Base-by-base conservation (phyloP, 2,329 filamentous ascomycete species). In the Corynespora cassiicola region DNA sequence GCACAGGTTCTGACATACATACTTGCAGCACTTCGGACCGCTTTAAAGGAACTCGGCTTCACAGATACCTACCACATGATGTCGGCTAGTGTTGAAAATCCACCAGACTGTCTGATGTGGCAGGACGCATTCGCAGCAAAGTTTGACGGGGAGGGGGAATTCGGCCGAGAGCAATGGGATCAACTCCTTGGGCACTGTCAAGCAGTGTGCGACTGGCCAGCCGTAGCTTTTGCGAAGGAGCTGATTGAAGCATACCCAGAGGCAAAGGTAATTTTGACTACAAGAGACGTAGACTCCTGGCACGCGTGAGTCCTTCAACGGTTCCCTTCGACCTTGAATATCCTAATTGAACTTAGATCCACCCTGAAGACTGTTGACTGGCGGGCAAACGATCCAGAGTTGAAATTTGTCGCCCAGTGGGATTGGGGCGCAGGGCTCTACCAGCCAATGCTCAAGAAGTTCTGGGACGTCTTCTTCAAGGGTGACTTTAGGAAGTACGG, bases 11-110 rank as follows among this genome's bases (percentile, higher is more conserved):
- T n/a, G n/a, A n/a, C n/a, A n/a, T n/a, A n/a, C n/a, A n/a, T 10
- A 11, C 4, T 21, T 15, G 14, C n/a, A 83, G 80, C 84, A 27
- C 79, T 87, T 58, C 77, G 83, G 45, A 79, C 77, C 27, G 85
- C 85, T 14, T 77, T 88, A 62, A 78, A 83, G 58, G 74, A 81
- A 53, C 75, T 88, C 25, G 85, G 85, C 46, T 87, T 84, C 63
- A 72, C 79, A 54, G 81, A 86, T 65, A 84, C 80, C 44, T 87
- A 88, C 75, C 85, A 88, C 73, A 86, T 86, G 83, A 84, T 86
- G 80, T 84, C 78, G 55, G 81, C 79, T 50, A 82, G 79, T 42
- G 80, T 86, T 44, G 83, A 87, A 69, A 87, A 85, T 67, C 81
- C 81, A 8, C 80, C 79, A 16, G 84, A 87, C 57, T 81, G 79